Evolutionary conservation across 2,329 filamentous ascomycete species (phyloP).

Genomic region (Didymella segeticola): DNA sequence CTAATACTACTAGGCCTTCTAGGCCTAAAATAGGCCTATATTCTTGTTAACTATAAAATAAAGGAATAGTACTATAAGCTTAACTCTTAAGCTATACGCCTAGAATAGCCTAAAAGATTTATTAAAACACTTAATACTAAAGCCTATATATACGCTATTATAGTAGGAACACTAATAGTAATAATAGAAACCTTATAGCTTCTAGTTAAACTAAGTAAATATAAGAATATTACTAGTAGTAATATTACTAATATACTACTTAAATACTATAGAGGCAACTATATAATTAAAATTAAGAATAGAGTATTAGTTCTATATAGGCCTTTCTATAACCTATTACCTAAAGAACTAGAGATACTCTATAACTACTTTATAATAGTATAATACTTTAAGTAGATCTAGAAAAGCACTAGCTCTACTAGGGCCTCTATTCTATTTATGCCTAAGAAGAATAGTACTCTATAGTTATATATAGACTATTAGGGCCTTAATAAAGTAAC

Average conservation of each 20-base stretch:
- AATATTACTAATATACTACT: neutral
- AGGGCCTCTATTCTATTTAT: neutral
- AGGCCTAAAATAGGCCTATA: too few species aligned
- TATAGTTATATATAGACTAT: too few species aligned
- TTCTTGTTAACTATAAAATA: too few species aligned
- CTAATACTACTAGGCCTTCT: too few species aligned
- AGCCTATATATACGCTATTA: neutral
- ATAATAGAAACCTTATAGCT: too few species aligned
- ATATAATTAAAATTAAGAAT: neutral
- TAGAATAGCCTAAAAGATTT: too few species aligned
- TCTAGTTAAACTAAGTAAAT: neutral
- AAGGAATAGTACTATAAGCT: too few species aligned
- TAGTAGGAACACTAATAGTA: neutral
- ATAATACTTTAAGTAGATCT: neutral
- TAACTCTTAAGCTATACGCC: too few species aligned
- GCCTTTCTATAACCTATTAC: neutral
- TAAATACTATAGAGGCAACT: neutral
- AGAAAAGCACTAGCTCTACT: neutral
- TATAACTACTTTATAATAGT: neutral
- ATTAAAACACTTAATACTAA: too few species aligned
- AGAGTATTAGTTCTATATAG: neutral
- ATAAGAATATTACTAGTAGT: neutral
- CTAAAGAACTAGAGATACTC: neutral
- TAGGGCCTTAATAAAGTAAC: neutral
- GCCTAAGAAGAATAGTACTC: neutral